Conservation (phyloP, 768 basidiomycete genomes). For the Lactarius evosmus region DNA sequence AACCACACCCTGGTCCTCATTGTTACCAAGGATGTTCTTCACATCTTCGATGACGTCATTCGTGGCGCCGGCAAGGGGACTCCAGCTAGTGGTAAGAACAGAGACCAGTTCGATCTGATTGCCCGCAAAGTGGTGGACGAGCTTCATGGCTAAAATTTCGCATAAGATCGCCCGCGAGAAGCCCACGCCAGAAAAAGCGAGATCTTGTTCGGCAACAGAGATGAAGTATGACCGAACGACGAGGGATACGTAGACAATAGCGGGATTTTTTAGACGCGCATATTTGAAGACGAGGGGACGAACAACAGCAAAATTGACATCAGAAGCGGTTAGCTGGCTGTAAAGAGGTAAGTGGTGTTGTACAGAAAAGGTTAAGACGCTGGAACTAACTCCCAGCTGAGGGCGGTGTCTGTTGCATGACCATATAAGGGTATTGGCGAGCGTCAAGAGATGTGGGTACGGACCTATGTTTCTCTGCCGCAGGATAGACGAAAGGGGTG, state of each 20-base stretch:
- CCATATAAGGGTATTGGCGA: neutral
- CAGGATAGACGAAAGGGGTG: neutral
- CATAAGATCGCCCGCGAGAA: constrained; percentile 71
- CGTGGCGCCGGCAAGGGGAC: constrained; percentile 76
- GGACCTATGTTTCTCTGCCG: constrained; percentile 34
- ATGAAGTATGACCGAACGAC: constrained; percentile 79
- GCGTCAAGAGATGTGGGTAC: constrained; percentile 5
- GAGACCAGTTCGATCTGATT: constrained; percentile 75
- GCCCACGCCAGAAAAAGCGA: constrained; percentile 77
- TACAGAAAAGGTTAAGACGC: constrained; percentile 18
- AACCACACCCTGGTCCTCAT: constrained; percentile 56
- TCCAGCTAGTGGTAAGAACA: constrained; percentile 80
- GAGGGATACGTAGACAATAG: constrained; percentile 72
- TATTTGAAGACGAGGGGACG: constrained; percentile 77
- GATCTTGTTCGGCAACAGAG: constrained; percentile 59
- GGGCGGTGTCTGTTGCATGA: constrained; percentile 48
- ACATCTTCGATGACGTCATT: constrained; percentile 65
- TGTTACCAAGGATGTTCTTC: constrained; percentile 50
- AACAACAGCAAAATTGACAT: constrained; percentile 77
- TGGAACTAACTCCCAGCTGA: constrained; percentile 74
- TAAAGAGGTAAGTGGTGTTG: constrained; percentile 15
- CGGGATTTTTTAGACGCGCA: constrained; percentile 70
- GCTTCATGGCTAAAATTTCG: constrained; percentile 87
- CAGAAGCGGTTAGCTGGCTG: constrained; percentile 80
- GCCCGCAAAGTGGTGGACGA: constrained; percentile 68